A percentile compares a stretch with the other conserved stretches of the same genome.
Conservation (phyloP, 225 moss, liverwort and hornwort genomes). For the Bryoerythrophyllum caledonicum region DNA sequence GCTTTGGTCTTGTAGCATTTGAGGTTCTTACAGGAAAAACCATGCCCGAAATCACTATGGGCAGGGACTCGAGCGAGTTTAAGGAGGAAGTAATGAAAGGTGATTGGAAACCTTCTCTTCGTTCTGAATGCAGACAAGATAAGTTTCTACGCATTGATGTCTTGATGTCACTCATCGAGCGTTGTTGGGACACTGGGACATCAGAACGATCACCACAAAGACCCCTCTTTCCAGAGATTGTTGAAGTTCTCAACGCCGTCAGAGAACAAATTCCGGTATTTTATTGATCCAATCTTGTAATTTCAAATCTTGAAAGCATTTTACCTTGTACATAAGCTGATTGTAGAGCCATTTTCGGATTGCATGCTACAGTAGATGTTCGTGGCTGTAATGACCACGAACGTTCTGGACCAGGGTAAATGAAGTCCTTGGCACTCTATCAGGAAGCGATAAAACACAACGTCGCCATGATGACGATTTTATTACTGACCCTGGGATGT, state of each 20-base stretch:
- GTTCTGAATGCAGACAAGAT: neutral
- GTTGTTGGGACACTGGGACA: neutral
- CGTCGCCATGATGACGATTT: neutral
- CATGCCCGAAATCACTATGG: neutral
- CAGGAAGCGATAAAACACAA: neutral
- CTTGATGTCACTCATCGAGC: conserved; percentile 14
- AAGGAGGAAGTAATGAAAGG: neutral
- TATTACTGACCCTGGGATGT: neutral
- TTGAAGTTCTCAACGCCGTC: neutral
- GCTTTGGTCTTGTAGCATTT: conserved; percentile 28
- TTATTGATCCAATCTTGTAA: neutral
- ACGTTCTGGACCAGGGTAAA: neutral
- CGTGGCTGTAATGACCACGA: neutral
- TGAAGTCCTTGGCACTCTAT: too few species aligned
- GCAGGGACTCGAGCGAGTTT: too few species aligned
- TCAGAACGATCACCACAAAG: neutral
- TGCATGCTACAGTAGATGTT: neutral
- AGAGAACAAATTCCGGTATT: neutral
- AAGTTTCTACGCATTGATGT: neutral
- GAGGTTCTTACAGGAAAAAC: conserved; percentile 20
- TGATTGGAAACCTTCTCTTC: neutral
- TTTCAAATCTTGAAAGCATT: neutral
- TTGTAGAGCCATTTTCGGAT: neutral
- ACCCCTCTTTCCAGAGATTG: conserved; percentile 6
- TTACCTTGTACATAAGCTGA: neutral